Evolutionary conservation across 768 basidiomycete genomes (phyloP).

Genomic region (Tulasnella sp.): DNA sequence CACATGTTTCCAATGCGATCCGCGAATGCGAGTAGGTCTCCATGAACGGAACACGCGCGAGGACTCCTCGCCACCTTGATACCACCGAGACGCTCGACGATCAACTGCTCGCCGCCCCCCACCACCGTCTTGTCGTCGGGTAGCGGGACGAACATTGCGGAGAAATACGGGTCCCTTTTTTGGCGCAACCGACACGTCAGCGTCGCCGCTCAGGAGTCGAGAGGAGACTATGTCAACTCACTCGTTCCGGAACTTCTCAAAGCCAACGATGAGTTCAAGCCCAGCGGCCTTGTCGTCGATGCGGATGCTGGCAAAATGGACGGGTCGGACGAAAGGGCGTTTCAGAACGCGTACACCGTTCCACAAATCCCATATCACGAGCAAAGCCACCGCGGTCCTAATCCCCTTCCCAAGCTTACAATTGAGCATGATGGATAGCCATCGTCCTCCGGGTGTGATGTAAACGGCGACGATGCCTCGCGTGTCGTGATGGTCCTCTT

Average conservation of each 20-base stretch:
- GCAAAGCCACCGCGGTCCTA: neutral
- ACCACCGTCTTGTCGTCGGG: neutral
- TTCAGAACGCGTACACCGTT: neutral
- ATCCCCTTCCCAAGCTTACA: neutral
- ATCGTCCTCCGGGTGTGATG: conserved; percentile 9
- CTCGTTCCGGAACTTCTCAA: conserved; percentile 12
- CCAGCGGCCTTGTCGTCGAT: neutral
- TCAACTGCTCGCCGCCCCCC: neutral
- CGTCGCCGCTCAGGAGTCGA: neutral
- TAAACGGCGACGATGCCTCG: conserved; percentile 3
- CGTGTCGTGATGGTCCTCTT: neutral
- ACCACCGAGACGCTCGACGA: neutral
- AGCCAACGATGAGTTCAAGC: conserved; percentile 4
- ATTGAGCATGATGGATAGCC: conserved; percentile 5
- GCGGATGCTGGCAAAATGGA: conserved; percentile 7
- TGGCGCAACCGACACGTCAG: neutral
- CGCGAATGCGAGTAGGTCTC: conserved; percentile 5
- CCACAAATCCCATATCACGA: conserved; percentile 9
- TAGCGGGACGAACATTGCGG: conserved; percentile 6
- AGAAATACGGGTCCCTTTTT: conserved; percentile 7
- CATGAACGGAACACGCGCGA: conserved; percentile 12
- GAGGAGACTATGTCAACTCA: neutral
- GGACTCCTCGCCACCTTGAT: conserved; percentile 10
- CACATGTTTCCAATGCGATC: conserved; percentile 8
- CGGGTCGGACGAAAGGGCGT: neutral